Percentiles rank a stretch among this genome's conserved stretches.
Evolutionary conservation across 2,329 filamentous ascomycete species (phyloP).

Genomic region (Aspergillus ochraceus): DNA sequence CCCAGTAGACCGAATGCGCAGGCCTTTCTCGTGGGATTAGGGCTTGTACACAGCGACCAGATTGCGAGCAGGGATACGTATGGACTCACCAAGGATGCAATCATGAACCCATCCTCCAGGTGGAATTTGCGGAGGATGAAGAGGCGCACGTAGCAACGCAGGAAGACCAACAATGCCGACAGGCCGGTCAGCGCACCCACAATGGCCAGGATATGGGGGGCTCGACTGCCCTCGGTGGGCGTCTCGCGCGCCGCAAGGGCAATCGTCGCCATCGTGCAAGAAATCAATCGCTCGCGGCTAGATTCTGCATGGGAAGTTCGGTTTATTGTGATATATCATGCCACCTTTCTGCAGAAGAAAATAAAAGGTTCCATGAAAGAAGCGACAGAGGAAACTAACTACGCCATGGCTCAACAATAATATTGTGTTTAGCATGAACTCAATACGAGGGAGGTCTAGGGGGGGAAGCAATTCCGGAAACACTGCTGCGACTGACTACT

Average conservation of each 20-base stretch:
- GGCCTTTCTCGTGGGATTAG: background rate
- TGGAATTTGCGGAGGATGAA: constrained; percentile 51
- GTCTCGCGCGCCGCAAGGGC: background rate
- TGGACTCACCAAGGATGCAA: background rate
- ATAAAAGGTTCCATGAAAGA: background rate
- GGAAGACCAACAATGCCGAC: constrained; percentile 40
- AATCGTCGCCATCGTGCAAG: background rate
- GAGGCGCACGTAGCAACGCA: constrained; percentile 50
- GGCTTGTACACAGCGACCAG: background rate
- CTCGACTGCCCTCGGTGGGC: constrained; percentile 1
- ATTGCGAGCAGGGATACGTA: background rate
- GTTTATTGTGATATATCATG: background rate
- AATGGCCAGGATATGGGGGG: constrained; percentile 38
- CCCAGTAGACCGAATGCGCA: background rate
- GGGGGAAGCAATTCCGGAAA: background rate
- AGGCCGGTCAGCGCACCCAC: constrained; percentile 40
- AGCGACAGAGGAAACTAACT: background rate
- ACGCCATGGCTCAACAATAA: background rate
- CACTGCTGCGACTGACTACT: background rate
- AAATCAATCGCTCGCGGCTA: background rate
- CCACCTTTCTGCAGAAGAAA: background rate
- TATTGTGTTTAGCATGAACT: background rate
- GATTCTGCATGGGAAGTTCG: background rate
- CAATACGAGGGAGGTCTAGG: background rate
- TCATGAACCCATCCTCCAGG: constrained; percentile 44